Evolutionary conservation across 2,329 filamentous ascomycete genomes (phyloP), one percentile per base, ranked within the genome.

Genomic region (Phialophora macrospora): DNA sequence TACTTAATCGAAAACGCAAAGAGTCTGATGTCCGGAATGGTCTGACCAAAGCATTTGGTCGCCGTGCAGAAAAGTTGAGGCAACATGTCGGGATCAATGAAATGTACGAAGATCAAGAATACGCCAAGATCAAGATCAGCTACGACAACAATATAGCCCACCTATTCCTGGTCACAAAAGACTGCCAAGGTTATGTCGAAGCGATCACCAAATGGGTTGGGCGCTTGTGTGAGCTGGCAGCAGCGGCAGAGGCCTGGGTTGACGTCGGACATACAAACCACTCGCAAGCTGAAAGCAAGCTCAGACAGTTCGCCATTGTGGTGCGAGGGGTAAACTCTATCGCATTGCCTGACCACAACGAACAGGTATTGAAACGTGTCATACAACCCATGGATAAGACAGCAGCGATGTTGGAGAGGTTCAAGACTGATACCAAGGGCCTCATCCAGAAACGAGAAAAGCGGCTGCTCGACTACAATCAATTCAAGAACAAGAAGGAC

Each of bases 391-490:
- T 65, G 48, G 34, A 63, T 54, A 60, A 60, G 73, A 64, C 32
- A 11, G 61, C 60, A 48, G 61, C 56, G 30, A 67, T 70, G 58
- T 58, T 73, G n/a, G 64, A 63, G 26, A 73, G 58, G 32, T 72
- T 72, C 63, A 68, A 67, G 51, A 64, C 61, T 20, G 70, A 72
- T 51, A 93, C 94, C 1, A 91, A 93, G 56, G 86, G 93, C 65
- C 90, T 95, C 3, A 97, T 98, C 87, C 91, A 93, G 75, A 97
- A 98, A 80, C 90, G 95, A 26, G 90, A 93, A 72, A 98, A 98
- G 81, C 89, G 92, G n/a, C 86, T 96, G 14, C 81, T 94, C 17
- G 93, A 97, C 74, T 98, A 91, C 77, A 92, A 94, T 70, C 90
- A 90, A 71, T 92, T 87, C 72, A 88, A 91, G 73, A 87, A 90